These are phyloP conservation scores for Claviceps sp. DNA, from an alignment of 2,329 filamentous ascomycete genomes.

Conservation along the genomic window DNA sequence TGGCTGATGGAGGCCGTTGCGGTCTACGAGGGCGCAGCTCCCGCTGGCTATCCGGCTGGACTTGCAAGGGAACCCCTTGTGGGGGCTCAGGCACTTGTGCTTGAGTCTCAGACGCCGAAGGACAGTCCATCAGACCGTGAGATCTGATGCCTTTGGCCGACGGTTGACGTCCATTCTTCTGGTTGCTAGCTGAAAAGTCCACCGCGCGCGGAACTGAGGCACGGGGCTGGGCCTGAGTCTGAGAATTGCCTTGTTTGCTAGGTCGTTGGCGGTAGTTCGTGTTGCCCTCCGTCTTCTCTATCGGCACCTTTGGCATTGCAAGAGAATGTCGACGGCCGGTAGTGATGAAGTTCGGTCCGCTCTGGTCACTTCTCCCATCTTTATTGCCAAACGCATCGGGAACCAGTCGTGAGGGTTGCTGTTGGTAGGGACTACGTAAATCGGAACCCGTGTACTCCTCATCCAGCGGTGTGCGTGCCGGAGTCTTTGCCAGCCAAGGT, in stretches of 20 bases:
- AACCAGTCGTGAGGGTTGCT: background rate
- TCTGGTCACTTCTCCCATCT: background rate
- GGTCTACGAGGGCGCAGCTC: background rate
- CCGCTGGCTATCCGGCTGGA: background rate
- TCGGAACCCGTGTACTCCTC: background rate
- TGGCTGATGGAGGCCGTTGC: background rate
- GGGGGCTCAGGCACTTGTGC: background rate
- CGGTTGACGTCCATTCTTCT: background rate
- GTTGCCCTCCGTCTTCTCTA: background rate
- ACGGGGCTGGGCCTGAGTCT: background rate
- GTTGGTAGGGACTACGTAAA: conserved; percentile 5
- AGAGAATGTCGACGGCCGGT: conserved; percentile 6
- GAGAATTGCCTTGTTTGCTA: background rate
- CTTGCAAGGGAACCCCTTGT: background rate
- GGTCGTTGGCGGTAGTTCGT: background rate
- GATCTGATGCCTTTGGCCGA: background rate
- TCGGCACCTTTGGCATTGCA: conserved; percentile 3
- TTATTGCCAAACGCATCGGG: background rate
- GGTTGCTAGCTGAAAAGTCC: background rate
- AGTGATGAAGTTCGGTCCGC: conserved; percentile 6
- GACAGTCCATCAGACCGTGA: background rate
- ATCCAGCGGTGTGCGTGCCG: background rate
- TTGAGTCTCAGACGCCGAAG: background rate
- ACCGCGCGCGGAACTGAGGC: background rate
- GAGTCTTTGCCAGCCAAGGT: background rate